Evolutionary conservation across 768 basidiomycete species (phyloP).

Genomic region (Calocybe gangraenosa): DNA sequence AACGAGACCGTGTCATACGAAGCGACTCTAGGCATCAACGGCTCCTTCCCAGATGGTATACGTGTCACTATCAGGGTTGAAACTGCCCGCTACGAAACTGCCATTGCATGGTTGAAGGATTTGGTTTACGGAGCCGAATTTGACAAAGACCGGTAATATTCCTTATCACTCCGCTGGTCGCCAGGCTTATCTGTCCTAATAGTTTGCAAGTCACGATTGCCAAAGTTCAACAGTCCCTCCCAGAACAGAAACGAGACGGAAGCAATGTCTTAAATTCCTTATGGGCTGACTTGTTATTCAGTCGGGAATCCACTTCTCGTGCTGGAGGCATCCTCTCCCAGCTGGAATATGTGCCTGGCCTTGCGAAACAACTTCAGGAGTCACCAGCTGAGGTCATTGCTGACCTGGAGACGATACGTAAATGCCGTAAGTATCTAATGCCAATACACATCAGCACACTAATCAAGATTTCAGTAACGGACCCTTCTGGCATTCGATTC

Average conservation of each 20-base stretch:
- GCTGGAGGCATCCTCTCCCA: conserved; percentile 67
- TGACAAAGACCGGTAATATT: conserved; percentile 68
- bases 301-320: conserved; percentile 65
- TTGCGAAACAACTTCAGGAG: conserved; percentile 68
- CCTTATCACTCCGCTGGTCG: neutral
- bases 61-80: conserved; percentile 85
- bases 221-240: conserved; percentile 86
- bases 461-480: conserved; percentile 54
- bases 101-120: conserved; percentile 83
- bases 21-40: conserved; percentile 57
- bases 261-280: conserved; percentile 72
- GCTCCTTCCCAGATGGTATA: conserved; percentile 69
- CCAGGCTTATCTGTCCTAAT: conserved; percentile 2
- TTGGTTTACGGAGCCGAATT: conserved; percentile 74
- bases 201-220: conserved; percentile 83
- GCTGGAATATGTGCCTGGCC: conserved; percentile 73
- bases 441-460: neutral
- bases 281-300: conserved; percentile 61
- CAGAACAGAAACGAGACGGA: conserved; percentile 89
- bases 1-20: conserved; percentile 89
- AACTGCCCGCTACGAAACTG: conserved; percentile 69
- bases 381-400: conserved; percentile 67
- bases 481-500: conserved; percentile 81
- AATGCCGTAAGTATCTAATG: conserved; percentile 44
- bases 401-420: conserved; percentile 73